phyloP scores from a whole-genome alignment of 2,329 filamentous ascomycete species.

The Paecilomyces dactylethromorphus region DNA sequence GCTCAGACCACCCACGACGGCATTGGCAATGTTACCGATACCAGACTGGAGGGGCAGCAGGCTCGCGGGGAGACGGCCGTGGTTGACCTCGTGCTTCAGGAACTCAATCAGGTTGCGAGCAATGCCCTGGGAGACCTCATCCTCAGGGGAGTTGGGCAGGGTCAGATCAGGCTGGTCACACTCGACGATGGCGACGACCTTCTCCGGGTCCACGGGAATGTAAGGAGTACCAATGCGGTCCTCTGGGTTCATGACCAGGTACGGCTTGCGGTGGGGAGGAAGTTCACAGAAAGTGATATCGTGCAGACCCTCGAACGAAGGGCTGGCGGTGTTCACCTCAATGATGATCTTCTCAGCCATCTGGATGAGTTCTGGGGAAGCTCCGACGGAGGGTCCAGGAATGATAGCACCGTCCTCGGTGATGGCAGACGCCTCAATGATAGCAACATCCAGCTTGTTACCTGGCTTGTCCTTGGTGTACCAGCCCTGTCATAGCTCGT shows the following conservation, averaged over 20 bases:
- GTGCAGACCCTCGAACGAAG: slow-evolving; percentile 80
- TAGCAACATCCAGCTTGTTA: slow-evolving; percentile 71
- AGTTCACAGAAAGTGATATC: slow-evolving; percentile 87
- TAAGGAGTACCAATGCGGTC: slow-evolving; percentile 78
- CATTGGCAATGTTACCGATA: slow-evolving; percentile 90
- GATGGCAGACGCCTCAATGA: slow-evolving; percentile 81
- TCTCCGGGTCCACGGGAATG: slow-evolving; percentile 77
- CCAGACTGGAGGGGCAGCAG: slow-evolving; percentile 79
- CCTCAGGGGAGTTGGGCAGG: slow-evolving; percentile 67
- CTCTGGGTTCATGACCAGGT: slow-evolving; percentile 76
- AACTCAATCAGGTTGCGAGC: slow-evolving; percentile 76
- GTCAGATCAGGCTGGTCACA: slow-evolving; percentile 76
- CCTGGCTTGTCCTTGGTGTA: slow-evolving; percentile 74
- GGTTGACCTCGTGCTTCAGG: slow-evolving; percentile 75
- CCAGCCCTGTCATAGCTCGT: slow-evolving; percentile 49
- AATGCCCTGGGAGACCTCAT: slow-evolving; percentile 66
- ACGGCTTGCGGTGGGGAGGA: slow-evolving; percentile 74
- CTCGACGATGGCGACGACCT: slow-evolving; percentile 77
- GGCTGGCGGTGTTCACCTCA: slow-evolving; percentile 81
- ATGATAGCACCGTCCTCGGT: slow-evolving; percentile 85
- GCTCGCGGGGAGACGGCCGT: slow-evolving; percentile 68
- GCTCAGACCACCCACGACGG: slow-evolving; percentile 76
- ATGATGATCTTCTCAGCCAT: slow-evolving; percentile 92
- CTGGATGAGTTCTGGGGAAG: slow-evolving; percentile 77
- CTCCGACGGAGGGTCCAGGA: slow-evolving; percentile 77